These are phyloP conservation scores for Trichoderma pleuroti DNA, from an alignment of 2,329 filamentous ascomycete species.

Conservation along the genomic window DNA sequence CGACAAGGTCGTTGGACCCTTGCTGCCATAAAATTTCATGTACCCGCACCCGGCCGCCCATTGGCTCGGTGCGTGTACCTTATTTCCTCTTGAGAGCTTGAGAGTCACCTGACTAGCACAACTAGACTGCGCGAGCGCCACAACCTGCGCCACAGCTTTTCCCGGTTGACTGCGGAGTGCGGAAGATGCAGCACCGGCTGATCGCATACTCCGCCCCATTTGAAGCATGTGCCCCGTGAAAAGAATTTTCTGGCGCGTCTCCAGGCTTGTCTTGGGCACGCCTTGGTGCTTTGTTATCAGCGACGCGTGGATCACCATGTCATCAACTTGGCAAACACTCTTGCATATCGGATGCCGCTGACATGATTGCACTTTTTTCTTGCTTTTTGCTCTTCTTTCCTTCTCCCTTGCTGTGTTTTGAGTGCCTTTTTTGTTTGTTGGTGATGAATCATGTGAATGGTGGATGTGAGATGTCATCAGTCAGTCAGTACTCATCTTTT, in stretches of 20 bases:
- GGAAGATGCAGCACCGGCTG: background rate
- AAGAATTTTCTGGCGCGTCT: conserved; percentile 10
- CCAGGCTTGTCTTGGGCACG: background rate
- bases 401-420: background rate
- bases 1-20: background rate
- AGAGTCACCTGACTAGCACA: background rate
- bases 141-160: background rate
- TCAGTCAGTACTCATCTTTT: background rate
- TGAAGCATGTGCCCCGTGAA: background rate
- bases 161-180: background rate
- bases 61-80: background rate
- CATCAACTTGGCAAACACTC: background rate
- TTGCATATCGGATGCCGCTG: background rate
- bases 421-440: background rate
- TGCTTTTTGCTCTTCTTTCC: background rate
- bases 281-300: conserved; percentile 11
- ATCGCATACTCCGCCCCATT: no score
- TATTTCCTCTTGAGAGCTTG: background rate
- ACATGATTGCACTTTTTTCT: background rate
- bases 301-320: conserved; percentile 11
- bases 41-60: background rate
- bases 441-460: background rate
- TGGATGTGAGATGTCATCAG: background rate
- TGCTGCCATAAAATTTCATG: background rate
- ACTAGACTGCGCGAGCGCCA: background rate